Evolutionary conservation across 805 yeast species (phyloP).

Genomic region (Wickerhamomyces bisporus): DNA sequence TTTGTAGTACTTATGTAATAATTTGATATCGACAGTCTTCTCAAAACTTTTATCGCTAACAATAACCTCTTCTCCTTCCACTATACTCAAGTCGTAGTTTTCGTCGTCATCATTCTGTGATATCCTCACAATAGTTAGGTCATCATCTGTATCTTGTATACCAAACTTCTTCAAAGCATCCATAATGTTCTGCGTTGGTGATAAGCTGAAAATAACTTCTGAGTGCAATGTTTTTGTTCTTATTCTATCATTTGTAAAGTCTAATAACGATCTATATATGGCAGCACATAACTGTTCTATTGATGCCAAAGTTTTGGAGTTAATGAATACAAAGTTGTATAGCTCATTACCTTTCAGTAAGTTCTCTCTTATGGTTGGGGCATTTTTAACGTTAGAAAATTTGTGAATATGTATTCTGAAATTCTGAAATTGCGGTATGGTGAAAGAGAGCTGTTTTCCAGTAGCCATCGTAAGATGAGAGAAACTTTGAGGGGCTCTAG

Average conservation of each 20-base stretch:
- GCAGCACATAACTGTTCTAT: constrained; percentile 59
- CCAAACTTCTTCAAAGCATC: constrained; percentile 74
- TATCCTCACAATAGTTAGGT: constrained; percentile 50
- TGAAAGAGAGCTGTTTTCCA: constrained; percentile 3
- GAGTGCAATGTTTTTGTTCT: constrained; percentile 66
- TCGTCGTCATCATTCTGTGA: constrained; percentile 19
- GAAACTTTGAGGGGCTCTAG: too few relatives aligned
- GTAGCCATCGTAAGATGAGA: background rate
- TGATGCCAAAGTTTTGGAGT: constrained; percentile 52
- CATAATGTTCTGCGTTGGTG: constrained; percentile 65
- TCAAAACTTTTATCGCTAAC: constrained; percentile 29
- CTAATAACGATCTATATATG: constrained; percentile 54
- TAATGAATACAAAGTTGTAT: constrained; percentile 62
- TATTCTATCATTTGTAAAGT: constrained; percentile 39
- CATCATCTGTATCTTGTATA: constrained; percentile 42
- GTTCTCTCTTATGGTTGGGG: constrained; percentile 38
- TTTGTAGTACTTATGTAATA: constrained; percentile 28
- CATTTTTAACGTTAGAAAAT: constrained; percentile 41
- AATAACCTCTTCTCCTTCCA: constrained; percentile 31
- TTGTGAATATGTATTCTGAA: constrained; percentile 34
- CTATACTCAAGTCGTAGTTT: constrained; percentile 16
- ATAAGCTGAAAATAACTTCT: constrained; percentile 62
- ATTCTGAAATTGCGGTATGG: constrained; percentile 45
- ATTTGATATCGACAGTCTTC: constrained; percentile 28
- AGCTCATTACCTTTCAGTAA: constrained; percentile 40